Base-by-base conservation (phyloP, 768 basidiomycete genomes). In the Pleurotus djamor region DNA sequence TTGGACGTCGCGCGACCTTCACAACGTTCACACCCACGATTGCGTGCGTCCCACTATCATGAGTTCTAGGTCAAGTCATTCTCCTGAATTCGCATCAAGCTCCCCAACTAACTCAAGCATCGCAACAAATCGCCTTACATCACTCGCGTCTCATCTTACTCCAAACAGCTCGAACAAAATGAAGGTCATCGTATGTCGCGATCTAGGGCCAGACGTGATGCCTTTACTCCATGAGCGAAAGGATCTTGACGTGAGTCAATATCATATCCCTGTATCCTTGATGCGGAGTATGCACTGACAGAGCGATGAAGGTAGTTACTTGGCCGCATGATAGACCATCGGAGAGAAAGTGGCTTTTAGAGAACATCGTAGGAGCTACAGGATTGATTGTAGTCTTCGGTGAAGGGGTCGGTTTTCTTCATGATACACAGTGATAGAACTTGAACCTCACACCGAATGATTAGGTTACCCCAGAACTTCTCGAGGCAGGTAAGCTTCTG, bases 381-480 rank as follows among this genome's bases (percentile, higher is more conserved):
- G 95, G 88, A 4, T 66, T 84, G 1, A 70, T 88, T 12, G 77
- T 90, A 21, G 86, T 89, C 77, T 66, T 92, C 1, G 76, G 83
- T 0, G 94, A 96, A 55, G 73, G 94, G 89, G 62, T 37, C 63
- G 47, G 54, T 17, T 47, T 41, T 41, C 45, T 54, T 16, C 34
- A 37, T 43, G 17, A 8, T 17, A 32, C 17, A 14, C 1, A 6
- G 13, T 16, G 51, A 16, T 5, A 48, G 50, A 35, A 48, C 52
- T 45, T 65, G 64, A 62, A 61, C 65, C 34, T 44, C 51, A 5
- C 48, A 41, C n/a, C 38, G 38, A 28, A n/a, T 41, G 38, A 55
- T 0, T 61, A 96, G 90, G 80, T 94, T 16, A 80, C 96, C 64
- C 73, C 79, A 13, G 92, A 94, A 67, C 69, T 96, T 9, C 64